Percentiles rank a stretch among this genome's conserved stretches.
phyloP scores from a whole-genome alignment of 371 early-diverging fungal genomes.

The Umbelopsis sp. region DNA sequence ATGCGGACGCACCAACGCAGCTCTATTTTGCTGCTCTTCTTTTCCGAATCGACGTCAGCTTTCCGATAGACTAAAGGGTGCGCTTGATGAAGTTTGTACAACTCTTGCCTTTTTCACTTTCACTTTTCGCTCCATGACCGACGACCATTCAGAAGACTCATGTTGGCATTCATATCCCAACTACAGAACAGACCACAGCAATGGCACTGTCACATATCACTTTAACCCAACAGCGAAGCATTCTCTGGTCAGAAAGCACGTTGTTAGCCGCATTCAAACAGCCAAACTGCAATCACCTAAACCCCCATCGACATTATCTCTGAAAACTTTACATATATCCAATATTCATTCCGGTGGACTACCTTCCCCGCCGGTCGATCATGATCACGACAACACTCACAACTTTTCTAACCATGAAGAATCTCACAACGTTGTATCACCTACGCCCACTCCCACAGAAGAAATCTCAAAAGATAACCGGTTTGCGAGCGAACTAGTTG shows the following conservation, averaged over 20 bases:
- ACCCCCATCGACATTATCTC: background rate
- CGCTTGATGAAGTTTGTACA: slow-evolving; percentile 2
- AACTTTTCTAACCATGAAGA: slow-evolving; percentile 2
- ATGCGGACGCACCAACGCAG: too few species aligned
- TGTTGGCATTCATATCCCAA: background rate
- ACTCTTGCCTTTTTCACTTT: background rate
- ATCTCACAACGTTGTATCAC: background rate
- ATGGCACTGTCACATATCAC: background rate
- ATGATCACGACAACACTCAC: background rate
- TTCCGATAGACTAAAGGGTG: too few species aligned
- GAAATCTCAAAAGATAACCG: background rate
- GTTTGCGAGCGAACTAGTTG: background rate
- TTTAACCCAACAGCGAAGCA: slow-evolving; percentile 17
- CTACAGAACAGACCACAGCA: background rate
- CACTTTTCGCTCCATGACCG: background rate
- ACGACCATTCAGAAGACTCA: background rate
- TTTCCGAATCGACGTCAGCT: too few species aligned
- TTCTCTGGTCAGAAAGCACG: slow-evolving; percentile 13
- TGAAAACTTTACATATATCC: background rate
- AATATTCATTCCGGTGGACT: background rate
- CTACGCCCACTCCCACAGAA: slow-evolving; percentile 8
- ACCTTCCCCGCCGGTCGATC: slow-evolving; percentile 1
- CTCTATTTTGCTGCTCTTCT: too few species aligned
- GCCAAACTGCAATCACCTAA: slow-evolving; percentile 3
- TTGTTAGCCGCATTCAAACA: background rate